A percentile compares a stretch with the other conserved stretches of the same genome.
Conservation (phyloP, 192 early-diverging fungal genomes). For the Podila clonocystis region DNA sequence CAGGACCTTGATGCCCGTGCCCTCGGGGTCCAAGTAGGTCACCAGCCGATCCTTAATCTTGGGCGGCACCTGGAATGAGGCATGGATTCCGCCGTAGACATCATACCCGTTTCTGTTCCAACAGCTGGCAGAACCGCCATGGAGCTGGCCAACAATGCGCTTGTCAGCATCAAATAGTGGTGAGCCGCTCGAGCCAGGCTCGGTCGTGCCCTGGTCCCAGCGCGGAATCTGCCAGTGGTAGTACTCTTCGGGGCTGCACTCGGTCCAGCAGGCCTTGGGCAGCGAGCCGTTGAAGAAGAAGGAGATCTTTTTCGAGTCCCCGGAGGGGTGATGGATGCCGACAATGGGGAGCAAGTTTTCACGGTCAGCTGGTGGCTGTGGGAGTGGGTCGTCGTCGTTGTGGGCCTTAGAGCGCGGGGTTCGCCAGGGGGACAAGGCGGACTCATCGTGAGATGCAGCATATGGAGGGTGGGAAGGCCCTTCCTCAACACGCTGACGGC, state of each 20-base stretch:
- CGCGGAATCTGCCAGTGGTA: constrained; percentile 56
- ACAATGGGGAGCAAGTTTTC: constrained; percentile 32
- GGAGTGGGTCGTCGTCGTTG: constrained; percentile 3
- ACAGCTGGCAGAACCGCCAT: constrained; percentile 56
- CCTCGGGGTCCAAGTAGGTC: constrained; percentile 42
- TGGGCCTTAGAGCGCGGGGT: constrained; percentile 3
- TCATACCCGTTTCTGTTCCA: constrained; percentile 58
- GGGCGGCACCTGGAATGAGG: constrained; percentile 34
- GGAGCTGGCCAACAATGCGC: constrained; percentile 57
- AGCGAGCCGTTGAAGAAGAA: constrained; percentile 52
- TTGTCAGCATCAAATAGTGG: constrained; percentile 55
- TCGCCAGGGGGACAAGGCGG: constrained; percentile 5
- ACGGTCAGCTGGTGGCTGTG: constrained; percentile 2
- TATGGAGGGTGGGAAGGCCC: background rate
- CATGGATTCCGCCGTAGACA: constrained; percentile 51
- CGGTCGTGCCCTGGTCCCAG: constrained; percentile 56
- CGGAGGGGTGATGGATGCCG: constrained; percentile 58
- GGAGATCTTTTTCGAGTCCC: constrained; percentile 59
- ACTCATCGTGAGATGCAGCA: background rate
- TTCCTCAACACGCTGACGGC: constrained; percentile 1
- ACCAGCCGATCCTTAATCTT: constrained; percentile 28
- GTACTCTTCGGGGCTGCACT: constrained; percentile 27
- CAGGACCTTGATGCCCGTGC: constrained; percentile 18
- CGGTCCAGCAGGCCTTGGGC: constrained; percentile 47
- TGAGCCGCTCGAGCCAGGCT: constrained; percentile 57